Conservation (phyloP, 2,329 filamentous ascomycete genomes). For the Trichoderma oligosporum region DNA sequence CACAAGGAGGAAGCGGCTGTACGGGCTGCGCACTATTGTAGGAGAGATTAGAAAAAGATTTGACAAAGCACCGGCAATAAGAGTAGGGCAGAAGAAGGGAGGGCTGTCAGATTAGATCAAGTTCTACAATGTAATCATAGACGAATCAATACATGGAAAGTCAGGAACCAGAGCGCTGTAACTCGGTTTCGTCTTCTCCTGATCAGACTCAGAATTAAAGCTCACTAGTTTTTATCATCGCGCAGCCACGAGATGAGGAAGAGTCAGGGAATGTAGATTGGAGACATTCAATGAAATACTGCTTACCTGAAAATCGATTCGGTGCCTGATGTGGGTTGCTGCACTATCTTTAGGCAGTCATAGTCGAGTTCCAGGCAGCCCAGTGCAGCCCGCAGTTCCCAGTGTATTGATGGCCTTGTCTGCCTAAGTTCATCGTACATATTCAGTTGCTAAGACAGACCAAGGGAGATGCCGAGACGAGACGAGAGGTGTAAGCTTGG, state of each 20-base stretch:
- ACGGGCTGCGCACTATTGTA: slow-evolving; percentile 46
- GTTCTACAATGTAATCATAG: slow-evolving; percentile 43
- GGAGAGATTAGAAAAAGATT: slow-evolving; percentile 37
- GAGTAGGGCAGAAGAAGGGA: slow-evolving; percentile 24
- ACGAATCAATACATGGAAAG: slow-evolving; percentile 26
- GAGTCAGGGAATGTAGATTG: not conserved
- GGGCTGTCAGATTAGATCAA: slow-evolving; percentile 64
- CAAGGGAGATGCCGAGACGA: not conserved
- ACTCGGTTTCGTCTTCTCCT: slow-evolving; percentile 49
- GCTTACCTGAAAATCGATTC: slow-evolving; percentile 1
- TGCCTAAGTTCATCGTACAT: not conserved
- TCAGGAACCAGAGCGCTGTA: slow-evolving; percentile 44
- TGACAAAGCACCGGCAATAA: slow-evolving; percentile 22
- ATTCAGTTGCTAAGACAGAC: slow-evolving; percentile 13
- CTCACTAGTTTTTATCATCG: slow-evolving; percentile 41
- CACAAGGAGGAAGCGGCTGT: slow-evolving; percentile 46
- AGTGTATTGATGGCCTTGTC: not conserved
- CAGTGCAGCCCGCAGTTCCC: not conserved
- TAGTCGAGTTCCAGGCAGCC: not conserved
- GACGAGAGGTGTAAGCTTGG: not conserved
- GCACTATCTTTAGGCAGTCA: slow-evolving; percentile 5
- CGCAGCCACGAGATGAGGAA: slow-evolving; percentile 8
- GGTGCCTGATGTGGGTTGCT: slow-evolving; percentile 8
- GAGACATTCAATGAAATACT: not conserved
- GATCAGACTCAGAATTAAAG: slow-evolving; percentile 35